A percentile compares a stretch with the other conserved stretches of the same genome.
Evolutionary conservation across 2,329 filamentous ascomycete species (phyloP).

Genomic region (Balansia obtecta): DNA sequence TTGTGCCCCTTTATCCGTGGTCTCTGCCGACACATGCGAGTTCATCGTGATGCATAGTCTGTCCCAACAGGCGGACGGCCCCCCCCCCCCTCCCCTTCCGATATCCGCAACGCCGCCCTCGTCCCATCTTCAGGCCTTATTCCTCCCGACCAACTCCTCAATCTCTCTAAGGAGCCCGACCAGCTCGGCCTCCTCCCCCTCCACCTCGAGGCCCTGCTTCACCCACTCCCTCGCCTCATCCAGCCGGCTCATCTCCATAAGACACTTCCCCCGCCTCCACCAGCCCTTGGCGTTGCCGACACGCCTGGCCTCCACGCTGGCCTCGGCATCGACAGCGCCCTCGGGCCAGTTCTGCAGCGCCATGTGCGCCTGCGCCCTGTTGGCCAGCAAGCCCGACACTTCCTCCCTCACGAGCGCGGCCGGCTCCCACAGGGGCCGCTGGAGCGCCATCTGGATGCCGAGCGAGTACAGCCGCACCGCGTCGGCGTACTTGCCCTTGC

Average conservation of each 20-base stretch:
- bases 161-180: slow-evolving; percentile 52
- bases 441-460: slow-evolving; percentile 81
- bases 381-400: slow-evolving; percentile 64
- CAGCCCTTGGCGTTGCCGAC: slow-evolving; percentile 87
- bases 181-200: slow-evolving; percentile 57
- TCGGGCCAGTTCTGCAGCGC: slow-evolving; percentile 70
- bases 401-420: slow-evolving; percentile 75
- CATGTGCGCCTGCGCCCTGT: slow-evolving; percentile 86
- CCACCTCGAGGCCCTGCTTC: slow-evolving; percentile 65
- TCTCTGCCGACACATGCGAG: too few species aligned
- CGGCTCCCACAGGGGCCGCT: slow-evolving; percentile 79
- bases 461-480: slow-evolving; percentile 72
- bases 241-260: slow-evolving; percentile 81
- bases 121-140: slow-evolving; percentile 14
- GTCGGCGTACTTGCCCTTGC: slow-evolving; percentile 61
- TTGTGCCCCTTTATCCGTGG: too few species aligned
- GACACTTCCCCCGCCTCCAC: slow-evolving; percentile 76
- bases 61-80: too few species aligned
- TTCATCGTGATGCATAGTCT: too few species aligned
- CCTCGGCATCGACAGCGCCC: slow-evolving; percentile 76
- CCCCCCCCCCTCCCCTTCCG: too few species aligned
- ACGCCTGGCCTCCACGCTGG: slow-evolving; percentile 76
- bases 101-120: too few species aligned
- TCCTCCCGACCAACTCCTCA: slow-evolving; percentile 31
- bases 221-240: slow-evolving; percentile 77